Evolutionary conservation across 1,139 yeast species (phyloP), one percentile per base, ranked within the genome.

Genomic region (Scheffersomyces lignicola): DNA sequence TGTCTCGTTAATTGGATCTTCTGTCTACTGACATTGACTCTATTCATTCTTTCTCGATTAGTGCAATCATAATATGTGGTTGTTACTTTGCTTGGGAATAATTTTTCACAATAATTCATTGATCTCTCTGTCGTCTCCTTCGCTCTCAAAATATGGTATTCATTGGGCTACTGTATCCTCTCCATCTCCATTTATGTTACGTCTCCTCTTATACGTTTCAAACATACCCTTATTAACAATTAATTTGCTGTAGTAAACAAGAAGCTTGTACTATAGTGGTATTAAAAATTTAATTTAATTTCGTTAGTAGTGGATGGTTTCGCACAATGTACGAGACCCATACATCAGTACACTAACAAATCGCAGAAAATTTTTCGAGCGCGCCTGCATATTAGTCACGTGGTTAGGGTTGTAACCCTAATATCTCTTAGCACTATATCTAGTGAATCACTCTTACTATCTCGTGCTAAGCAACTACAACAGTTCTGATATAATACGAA

Each of bases 191-290:
- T 29, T 18, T 11, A 6, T 24, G 18, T 9, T 7, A 5, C 15
- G 6, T 11, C 6, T 7, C 4, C n/a, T 15, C 6, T n/a, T 16
- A 27, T 10, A 14, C 18, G 11, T 15, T 13, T 34, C 24, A 31
- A 37, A 48, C 52, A 48, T 48, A 48, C 52, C 38, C 48, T 46
- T 38, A 43, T 41, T 36, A 29, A 36, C 40, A 38, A 35, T 31
- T 34, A 36, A 15, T 33, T 33, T 39, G 38, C 33, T 29, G 34
- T 35, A 35, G 16, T 32, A 32, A 34, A 36, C 26, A 32, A 31
- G 26, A 34, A 24, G 25, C 22, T 20, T 20, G n/a, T 16, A n/a
- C 29, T 26, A 15, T 26, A 15, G 18, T 26, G 10, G 18, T 15
- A 15, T 14, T 26, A 15, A 26, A 26, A 26, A 26, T 5, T 26